These are phyloP conservation scores for Trichoderma koningiopsis DNA, from an alignment of 2,329 filamentous ascomycete species.

Conservation along the genomic window DNA sequence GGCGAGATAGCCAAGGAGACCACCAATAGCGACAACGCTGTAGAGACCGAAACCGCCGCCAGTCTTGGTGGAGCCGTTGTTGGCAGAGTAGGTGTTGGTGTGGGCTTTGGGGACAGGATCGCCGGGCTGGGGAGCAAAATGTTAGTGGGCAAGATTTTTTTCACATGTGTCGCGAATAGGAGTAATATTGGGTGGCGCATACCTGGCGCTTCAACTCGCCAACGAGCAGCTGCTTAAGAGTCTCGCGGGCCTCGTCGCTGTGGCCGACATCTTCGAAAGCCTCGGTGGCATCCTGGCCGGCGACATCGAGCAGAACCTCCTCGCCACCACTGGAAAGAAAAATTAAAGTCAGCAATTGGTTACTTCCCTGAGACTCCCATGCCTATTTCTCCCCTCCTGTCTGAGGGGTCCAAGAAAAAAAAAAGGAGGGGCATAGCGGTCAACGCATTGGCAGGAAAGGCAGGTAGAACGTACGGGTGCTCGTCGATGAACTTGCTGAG, in stretches of 20 bases:
- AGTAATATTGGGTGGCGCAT: conserved; percentile 40
- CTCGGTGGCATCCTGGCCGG: conserved; percentile 93
- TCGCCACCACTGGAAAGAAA: conserved; percentile 76
- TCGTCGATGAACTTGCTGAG: conserved; percentile 88
- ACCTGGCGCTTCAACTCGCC: conserved; percentile 81
- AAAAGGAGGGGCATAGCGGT: neutral
- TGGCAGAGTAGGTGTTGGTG: conserved; percentile 50
- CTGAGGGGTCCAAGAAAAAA: neutral
- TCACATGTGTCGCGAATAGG: conserved; percentile 6
- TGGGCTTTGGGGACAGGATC: conserved; percentile 72
- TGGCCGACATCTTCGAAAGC: conserved; percentile 99
- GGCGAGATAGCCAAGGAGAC: conserved; percentile 72
- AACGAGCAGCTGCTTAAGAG: conserved; percentile 75
- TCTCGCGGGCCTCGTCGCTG: conserved; percentile 96
- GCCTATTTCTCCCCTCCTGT: neutral
- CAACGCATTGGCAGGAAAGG: neutral
- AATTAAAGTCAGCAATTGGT: neutral
- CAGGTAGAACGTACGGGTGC: conserved; percentile 70
- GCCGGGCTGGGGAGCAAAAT: conserved; percentile 57
- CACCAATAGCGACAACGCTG: conserved; percentile 76
- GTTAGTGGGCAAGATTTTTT: neutral
- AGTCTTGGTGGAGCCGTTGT: conserved; percentile 50
- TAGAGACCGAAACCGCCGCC: conserved; percentile 79
- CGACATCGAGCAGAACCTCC: conserved; percentile 95
- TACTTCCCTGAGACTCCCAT: neutral